Evolutionary conservation across 805 yeast species (phyloP).

Genomic region (Torulaspora delbrueckii): DNA sequence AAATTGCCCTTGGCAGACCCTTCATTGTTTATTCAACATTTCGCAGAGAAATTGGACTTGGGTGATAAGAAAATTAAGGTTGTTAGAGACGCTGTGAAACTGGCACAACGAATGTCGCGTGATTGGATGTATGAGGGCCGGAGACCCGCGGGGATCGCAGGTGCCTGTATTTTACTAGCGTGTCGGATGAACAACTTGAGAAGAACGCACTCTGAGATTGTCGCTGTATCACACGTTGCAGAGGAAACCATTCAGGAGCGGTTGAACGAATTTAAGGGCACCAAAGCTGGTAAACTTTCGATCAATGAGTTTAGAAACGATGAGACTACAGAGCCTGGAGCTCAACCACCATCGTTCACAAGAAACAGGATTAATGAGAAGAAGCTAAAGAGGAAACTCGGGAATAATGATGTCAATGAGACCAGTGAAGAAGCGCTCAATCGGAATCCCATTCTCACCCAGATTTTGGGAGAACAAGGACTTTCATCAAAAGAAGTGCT

Average conservation of each 20-base stretch:
- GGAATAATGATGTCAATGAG: conserved; percentile 24
- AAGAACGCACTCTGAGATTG: conserved; percentile 88
- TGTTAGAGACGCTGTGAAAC: conserved; percentile 75
- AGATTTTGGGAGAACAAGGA: conserved; percentile 42
- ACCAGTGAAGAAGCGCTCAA: conserved; percentile 39
- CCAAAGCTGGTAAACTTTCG: conserved; percentile 68
- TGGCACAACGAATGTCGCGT: conserved; percentile 85
- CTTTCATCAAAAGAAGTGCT: conserved; percentile 45
- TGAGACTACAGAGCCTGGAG: conserved; percentile 35
- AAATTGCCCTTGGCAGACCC: conserved; percentile 89
- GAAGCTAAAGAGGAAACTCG: conserved; percentile 36
- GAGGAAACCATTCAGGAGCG: conserved; percentile 90
- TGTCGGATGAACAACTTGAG: conserved; percentile 95
- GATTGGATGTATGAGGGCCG: conserved; percentile 98
- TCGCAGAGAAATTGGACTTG: conserved; percentile 80
- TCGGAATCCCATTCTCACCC: conserved; percentile 42
- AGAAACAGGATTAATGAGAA: conserved; percentile 53
- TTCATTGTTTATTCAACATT: conserved; percentile 86
- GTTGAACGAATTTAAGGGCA: conserved; percentile 77
- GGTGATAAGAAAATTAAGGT: conserved; percentile 72
- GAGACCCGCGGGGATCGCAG: conserved; percentile 97
- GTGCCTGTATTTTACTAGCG: conserved; percentile 89
- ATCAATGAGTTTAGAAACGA: conserved; percentile 67
- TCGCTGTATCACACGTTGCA: conserved; percentile 91
- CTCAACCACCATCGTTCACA: conserved; percentile 80